Evolutionary conservation across 257 asterid genomes (phyloP).

Genomic region (Gardenia jasminoides): DNA sequence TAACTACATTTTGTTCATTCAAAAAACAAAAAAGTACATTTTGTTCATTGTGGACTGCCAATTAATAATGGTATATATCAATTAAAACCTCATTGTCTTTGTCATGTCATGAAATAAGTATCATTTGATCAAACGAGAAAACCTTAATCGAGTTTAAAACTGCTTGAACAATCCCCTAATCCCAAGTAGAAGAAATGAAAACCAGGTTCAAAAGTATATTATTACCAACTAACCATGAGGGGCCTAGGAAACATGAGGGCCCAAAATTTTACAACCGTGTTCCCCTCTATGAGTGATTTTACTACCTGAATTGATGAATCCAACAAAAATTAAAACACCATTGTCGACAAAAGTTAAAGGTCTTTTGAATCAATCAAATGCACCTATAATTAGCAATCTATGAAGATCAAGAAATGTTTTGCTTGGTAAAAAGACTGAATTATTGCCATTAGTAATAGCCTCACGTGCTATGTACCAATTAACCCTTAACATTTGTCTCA

Average conservation of each 20-base stretch:
- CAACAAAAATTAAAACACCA: constrained; percentile 24
- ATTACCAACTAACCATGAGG: constrained; percentile 20
- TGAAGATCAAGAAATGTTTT: constrained; percentile 1
- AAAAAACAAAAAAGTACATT: no score
- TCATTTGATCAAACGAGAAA: neutral
- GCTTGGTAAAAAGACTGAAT: constrained; percentile 19
- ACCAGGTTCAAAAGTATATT: constrained; percentile 6
- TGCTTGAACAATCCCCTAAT: neutral
- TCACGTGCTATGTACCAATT: constrained; percentile 52
- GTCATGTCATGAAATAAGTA: neutral
- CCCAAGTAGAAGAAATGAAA: neutral
- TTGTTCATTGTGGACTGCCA: no score
- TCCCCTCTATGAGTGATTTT: constrained; percentile 24
- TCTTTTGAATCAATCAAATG: constrained; percentile 31
- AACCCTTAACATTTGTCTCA: constrained; percentile 26
- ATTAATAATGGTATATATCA: no score
- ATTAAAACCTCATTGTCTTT: no score
- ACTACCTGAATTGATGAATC: constrained; percentile 61
- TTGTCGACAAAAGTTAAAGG: constrained; percentile 37
- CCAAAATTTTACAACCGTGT: constrained; percentile 22
- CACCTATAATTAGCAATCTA: constrained; percentile 37
- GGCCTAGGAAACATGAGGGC: constrained; percentile 19
- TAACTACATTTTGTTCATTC: no score
- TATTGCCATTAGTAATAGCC: constrained; percentile 29
- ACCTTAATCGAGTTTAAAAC: neutral